A percentile compares a stretch with the other conserved stretches of the same genome.
phyloP scores from a whole-genome alignment of 495 filamentous ascomycete genomes.

The Jackrogersella minutella region DNA sequence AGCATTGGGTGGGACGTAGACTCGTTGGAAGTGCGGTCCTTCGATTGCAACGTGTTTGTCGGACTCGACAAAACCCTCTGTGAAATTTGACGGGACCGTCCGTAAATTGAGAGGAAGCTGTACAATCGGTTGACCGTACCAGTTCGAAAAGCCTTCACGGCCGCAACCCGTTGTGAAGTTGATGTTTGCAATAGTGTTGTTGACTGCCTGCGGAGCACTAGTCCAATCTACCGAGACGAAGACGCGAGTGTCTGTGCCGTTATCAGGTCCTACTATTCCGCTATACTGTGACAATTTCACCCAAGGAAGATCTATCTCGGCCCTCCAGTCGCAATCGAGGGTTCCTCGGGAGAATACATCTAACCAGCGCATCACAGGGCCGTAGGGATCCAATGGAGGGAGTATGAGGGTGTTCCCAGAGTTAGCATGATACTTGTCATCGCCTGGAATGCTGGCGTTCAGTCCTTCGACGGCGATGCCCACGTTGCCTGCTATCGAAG shows the following conservation, averaged over 20 bases:
- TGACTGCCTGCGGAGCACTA: slow-evolving; percentile 58
- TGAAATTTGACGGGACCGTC: slow-evolving; percentile 62
- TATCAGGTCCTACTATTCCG: slow-evolving; percentile 60
- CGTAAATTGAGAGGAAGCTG: slow-evolving; percentile 67
- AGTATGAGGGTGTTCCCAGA: slow-evolving; percentile 63
- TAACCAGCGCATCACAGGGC: slow-evolving; percentile 66
- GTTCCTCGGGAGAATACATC: slow-evolving; percentile 73
- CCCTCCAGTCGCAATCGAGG: slow-evolving; percentile 63
- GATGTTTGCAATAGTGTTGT: slow-evolving; percentile 58
- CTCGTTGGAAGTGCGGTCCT: slow-evolving; percentile 60
- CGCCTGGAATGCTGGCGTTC: slow-evolving; percentile 71
- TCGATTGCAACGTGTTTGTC: slow-evolving; percentile 69
- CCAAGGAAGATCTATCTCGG: slow-evolving; percentile 61
- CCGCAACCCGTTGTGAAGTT: slow-evolving; percentile 65
- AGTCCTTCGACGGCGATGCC: slow-evolving; percentile 71
- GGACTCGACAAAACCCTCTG: slow-evolving; percentile 69
- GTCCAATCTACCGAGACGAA: slow-evolving; percentile 70
- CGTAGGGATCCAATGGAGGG: slow-evolving; percentile 68
- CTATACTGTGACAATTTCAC: slow-evolving; percentile 63
- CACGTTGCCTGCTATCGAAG: slow-evolving; percentile 67
- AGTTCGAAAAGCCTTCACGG: slow-evolving; percentile 54
- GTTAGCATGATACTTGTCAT: slow-evolving; percentile 70
- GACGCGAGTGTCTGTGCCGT: slow-evolving; percentile 64
- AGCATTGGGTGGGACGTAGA: slow-evolving; percentile 49
- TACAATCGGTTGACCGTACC: slow-evolving; percentile 58